Conservation (phyloP, 345 rosid species). For the Psidium friedrichsthalianum region DNA sequence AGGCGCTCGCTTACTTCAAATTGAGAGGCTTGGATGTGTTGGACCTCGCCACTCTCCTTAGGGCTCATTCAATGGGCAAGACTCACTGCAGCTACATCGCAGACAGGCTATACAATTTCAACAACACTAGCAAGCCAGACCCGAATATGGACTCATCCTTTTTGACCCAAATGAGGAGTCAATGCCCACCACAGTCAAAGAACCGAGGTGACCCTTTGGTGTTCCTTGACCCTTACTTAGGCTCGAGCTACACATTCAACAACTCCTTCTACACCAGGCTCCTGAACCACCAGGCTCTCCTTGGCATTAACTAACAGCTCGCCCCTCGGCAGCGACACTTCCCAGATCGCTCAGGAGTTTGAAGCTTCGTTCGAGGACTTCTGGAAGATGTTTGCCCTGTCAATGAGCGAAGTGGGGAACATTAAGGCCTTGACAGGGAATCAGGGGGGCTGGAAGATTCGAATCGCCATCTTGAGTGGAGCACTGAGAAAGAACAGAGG, state of each 20-base stretch:
- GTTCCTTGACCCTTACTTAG: conserved; percentile 44
- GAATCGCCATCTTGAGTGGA: too few species aligned
- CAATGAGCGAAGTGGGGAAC: conserved; percentile 60
- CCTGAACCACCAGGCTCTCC: conserved; percentile 27
- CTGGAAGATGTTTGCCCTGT: conserved; percentile 45
- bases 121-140: conserved; percentile 33
- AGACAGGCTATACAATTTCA: conserved; percentile 51
- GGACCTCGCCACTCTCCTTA: conserved; percentile 59
- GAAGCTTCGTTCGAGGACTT: conserved; percentile 45
- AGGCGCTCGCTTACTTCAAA: conserved; percentile 30
- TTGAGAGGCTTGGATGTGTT: conserved; percentile 34
- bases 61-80: conserved; percentile 52
- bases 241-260: conserved; percentile 33
- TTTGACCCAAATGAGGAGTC: conserved; percentile 19
- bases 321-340: conserved; percentile 26
- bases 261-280: conserved; percentile 42
- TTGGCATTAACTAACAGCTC: conserved; percentile 68
- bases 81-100: conserved; percentile 33
- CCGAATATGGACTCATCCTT: conserved; percentile 26
- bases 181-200: conserved; percentile 37
- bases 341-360: conserved; percentile 35
- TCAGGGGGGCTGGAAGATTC: conserved; percentile 52
- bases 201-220: conserved; percentile 43
- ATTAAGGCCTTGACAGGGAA: conserved; percentile 47
- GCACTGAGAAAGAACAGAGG: neutral